Evolutionary conservation across 495 filamentous ascomycete species (phyloP), one percentile per base, ranked within the genome.

Genomic region (Tuber borchii): DNA sequence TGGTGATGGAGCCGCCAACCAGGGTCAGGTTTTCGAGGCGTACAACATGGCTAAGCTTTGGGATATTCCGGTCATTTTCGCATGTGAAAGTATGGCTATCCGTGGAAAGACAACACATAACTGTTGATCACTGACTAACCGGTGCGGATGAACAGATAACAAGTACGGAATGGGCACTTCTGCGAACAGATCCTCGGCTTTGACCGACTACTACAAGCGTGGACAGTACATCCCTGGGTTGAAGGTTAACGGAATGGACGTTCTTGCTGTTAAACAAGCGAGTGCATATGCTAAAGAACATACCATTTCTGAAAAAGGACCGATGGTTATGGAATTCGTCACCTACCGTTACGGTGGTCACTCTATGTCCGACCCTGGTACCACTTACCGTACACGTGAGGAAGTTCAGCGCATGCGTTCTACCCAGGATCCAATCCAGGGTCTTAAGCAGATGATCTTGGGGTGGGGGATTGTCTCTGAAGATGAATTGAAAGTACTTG

Each of bases 1-100:
- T 85, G 95, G 95, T 88, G 95, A 99, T 82, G 95, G 95, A 87
- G 95, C 95, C 76, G 91, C 90, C 86, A 99, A 99, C 88, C 95
- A 99, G 88, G 95, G 95, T 80, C 95, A 99, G 86, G 96, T 99
- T 76, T 99, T 99, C 83, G 95, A 99, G 89, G 93, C 95, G 74
- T 99, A 97, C 90, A 99, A 99, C 90, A 99, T 99, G 95, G 95
- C 95, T 70, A 97, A 97, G 90, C 91, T 99, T 76, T 99, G 95
- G 95, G 95, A 95, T 74, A 86, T 99, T 34, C 95, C 95, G 61
- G 89, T 93, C 75, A 90, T 99, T 70, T 99, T 99, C 84, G 95
- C 93, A 77, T 99, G 95, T 85, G 95, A 99, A 87, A 99, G 95
- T 97, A 89, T 81, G 91, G 89, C 75, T 73, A 61, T 26, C 44